Evolutionary conservation across 169 alveolate species (phyloP).

Genomic region (Plasmodium gonderi): DNA sequence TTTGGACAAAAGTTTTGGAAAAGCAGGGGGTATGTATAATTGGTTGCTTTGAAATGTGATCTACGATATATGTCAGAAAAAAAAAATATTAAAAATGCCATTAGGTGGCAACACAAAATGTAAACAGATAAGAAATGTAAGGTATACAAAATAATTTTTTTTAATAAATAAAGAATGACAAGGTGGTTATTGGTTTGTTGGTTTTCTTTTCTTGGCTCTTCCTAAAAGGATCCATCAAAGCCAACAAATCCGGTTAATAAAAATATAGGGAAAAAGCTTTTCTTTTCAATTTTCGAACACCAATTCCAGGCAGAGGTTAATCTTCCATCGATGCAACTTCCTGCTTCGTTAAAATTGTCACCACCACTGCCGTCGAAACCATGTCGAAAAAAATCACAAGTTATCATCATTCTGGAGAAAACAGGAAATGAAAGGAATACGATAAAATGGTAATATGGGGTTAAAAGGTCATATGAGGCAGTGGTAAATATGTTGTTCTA

Average conservation of each 20-base stretch:
- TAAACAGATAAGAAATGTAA: neutral
- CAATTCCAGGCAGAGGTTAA: slow-evolving; percentile 95
- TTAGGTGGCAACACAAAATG: neutral
- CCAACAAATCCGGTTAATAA: slow-evolving; percentile 94
- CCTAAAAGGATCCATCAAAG: slow-evolving; percentile 89
- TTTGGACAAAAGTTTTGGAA: neutral
- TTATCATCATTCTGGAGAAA: slow-evolving; percentile 81
- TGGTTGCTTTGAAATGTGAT: neutral
- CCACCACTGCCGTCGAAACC: slow-evolving; percentile 97
- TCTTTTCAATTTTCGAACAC: slow-evolving; percentile 93
- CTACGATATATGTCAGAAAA: neutral
- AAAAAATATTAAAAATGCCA: neutral
- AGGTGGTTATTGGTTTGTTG: neutral
- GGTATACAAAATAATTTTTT: neutral
- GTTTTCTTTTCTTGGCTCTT: neutral
- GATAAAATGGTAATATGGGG: neutral
- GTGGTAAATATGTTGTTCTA: too few relatives aligned
- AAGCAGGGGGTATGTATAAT: neutral
- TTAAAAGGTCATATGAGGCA: neutral
- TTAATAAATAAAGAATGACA: neutral
- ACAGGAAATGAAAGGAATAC: neutral
- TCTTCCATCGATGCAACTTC: slow-evolving; percentile 96
- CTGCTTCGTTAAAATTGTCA: slow-evolving; percentile 95
- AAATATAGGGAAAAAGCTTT: slow-evolving; percentile 91
- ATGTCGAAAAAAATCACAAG: slow-evolving; percentile 94